phyloP scores from a whole-genome alignment of 2,329 filamentous ascomycete genomes.

The Alternaria brassicae region DNA sequence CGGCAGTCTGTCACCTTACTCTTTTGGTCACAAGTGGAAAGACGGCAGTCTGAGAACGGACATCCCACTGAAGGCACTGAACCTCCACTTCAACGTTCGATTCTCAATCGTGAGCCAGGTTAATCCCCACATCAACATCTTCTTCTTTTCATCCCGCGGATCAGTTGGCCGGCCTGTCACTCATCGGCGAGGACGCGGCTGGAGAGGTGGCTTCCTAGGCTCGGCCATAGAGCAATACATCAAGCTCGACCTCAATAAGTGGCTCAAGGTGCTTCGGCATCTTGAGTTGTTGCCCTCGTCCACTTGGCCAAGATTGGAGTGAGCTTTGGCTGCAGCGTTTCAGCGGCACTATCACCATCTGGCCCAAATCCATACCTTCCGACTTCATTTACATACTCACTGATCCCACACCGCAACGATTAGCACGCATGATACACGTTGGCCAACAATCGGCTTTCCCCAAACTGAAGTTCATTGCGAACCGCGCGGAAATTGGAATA shows the following conservation, averaged over 20 bases:
- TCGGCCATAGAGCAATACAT: slow-evolving; percentile 92
- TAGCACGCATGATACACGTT: slow-evolving; percentile 88
- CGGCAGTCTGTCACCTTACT: slow-evolving; percentile 83
- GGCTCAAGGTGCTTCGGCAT: slow-evolving; percentile 92
- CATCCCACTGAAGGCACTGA: slow-evolving; percentile 91
- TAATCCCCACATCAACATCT: slow-evolving; percentile 97
- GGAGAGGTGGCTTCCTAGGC: slow-evolving; percentile 94
- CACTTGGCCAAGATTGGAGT: slow-evolving; percentile 93
- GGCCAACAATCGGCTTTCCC: slow-evolving; percentile 90
- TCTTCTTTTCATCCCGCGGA: slow-evolving; percentile 96
- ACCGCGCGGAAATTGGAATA: slow-evolving; percentile 83
- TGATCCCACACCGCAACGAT: slow-evolving; percentile 63
- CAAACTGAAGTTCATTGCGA: slow-evolving; percentile 88
- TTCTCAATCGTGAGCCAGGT: slow-evolving; percentile 90
- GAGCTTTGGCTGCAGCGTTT: slow-evolving; percentile 97
- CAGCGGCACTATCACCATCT: slow-evolving; percentile 92
- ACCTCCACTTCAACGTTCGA: slow-evolving; percentile 97
- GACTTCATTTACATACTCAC: slow-evolving; percentile 88
- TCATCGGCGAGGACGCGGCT: slow-evolving; percentile 89
- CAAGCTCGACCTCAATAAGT: slow-evolving; percentile 96
- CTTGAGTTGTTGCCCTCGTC: slow-evolving; percentile 90
- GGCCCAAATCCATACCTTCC: slow-evolving; percentile 79
- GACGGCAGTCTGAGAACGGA: slow-evolving; percentile 94
- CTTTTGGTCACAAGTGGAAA: slow-evolving; percentile 99
- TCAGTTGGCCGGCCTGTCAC: slow-evolving; percentile 92